phyloP scores from a whole-genome alignment of 192 early-diverging fungal species.

The Backusella australiensis region DNA sequence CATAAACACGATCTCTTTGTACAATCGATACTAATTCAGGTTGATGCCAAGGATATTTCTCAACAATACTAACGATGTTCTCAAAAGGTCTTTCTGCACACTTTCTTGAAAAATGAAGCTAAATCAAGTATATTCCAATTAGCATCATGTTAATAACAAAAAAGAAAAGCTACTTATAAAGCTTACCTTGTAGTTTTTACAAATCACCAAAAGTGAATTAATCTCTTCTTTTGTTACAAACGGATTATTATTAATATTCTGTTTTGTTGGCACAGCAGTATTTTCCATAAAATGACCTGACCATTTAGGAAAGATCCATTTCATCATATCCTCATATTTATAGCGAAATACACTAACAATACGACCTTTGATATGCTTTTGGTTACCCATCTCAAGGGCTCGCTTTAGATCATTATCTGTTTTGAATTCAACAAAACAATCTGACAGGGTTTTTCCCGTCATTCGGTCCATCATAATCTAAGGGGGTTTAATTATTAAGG shows the following conservation, averaged over 20 bases:
- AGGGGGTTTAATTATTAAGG: neutral
- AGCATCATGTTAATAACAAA: conserved; percentile 44
- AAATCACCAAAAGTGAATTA: conserved; percentile 62
- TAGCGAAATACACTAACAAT: conserved; percentile 48
- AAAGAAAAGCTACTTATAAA: conserved; percentile 36
- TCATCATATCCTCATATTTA: conserved; percentile 56
- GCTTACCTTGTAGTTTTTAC: conserved; percentile 71
- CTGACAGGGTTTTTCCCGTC: conserved; percentile 71
- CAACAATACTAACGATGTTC: conserved; percentile 67
- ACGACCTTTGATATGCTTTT: conserved; percentile 61
- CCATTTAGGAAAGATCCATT: conserved; percentile 58
- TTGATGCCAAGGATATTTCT: conserved; percentile 76
- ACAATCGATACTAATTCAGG: conserved; percentile 53
- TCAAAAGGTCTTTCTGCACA: conserved; percentile 77
- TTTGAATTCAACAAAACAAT: conserved; percentile 65
- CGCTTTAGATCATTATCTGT: conserved; percentile 47
- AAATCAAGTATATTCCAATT: conserved; percentile 44
- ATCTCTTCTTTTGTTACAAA: conserved; percentile 73
- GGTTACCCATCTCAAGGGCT: conserved; percentile 53
- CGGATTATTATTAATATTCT: conserved; percentile 8
- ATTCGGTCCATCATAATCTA: conserved; percentile 59
- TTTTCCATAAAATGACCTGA: conserved; percentile 46
- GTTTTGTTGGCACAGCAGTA: conserved; percentile 36
- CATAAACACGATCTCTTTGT: conserved; percentile 72
- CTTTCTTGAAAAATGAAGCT: conserved; percentile 74